These are phyloP conservation scores for Ganoderma multipileum DNA, from an alignment of 1,284 basidiomycete species.

Conservation along the genomic window DNA sequence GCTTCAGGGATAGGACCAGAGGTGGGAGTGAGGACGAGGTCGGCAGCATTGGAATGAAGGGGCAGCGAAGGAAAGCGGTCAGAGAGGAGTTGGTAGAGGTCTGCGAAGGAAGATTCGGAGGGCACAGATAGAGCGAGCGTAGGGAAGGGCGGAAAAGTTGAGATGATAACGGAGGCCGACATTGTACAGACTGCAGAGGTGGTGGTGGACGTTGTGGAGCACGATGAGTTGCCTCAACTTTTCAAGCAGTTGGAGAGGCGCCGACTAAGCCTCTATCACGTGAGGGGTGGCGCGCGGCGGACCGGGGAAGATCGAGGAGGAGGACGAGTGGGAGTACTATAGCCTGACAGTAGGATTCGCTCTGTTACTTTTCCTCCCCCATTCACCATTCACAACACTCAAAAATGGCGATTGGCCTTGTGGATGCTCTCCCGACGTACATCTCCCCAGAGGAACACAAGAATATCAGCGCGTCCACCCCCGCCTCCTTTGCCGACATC, in stretches of 20 bases:
- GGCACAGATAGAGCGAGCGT: slow-evolving; percentile 71
- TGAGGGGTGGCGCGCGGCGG: too few species aligned
- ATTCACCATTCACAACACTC: neutral
- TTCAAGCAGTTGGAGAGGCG: too few species aligned
- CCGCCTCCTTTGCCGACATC: slow-evolving; percentile 81
- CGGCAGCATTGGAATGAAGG: slow-evolving; percentile 38
- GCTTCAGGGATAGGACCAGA: slow-evolving; percentile 53
- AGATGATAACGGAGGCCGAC: slow-evolving; percentile 66
- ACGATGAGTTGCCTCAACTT: neutral
- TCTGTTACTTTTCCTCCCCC: neutral
- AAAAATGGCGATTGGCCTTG: slow-evolving; percentile 43
- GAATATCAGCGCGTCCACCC: slow-evolving; percentile 74
- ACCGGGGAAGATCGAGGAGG: too few species aligned
- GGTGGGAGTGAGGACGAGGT: slow-evolving; percentile 61
- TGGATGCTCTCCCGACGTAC: slow-evolving; percentile 59
- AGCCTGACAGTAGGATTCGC: too few species aligned
- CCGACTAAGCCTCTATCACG: too few species aligned
- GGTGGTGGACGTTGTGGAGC: slow-evolving; percentile 14
- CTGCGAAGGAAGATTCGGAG: slow-evolving; percentile 53
- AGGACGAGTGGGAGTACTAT: too few species aligned
- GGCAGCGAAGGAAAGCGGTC: slow-evolving; percentile 67
- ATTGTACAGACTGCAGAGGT: slow-evolving; percentile 37
- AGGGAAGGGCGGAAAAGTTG: slow-evolving; percentile 79
- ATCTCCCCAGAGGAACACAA: slow-evolving; percentile 76
- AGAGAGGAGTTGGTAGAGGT: slow-evolving; percentile 59